These are phyloP conservation scores for Pyricularia sp. DNA, from an alignment of 2,329 filamentous ascomycete species.

Conservation along the genomic window DNA sequence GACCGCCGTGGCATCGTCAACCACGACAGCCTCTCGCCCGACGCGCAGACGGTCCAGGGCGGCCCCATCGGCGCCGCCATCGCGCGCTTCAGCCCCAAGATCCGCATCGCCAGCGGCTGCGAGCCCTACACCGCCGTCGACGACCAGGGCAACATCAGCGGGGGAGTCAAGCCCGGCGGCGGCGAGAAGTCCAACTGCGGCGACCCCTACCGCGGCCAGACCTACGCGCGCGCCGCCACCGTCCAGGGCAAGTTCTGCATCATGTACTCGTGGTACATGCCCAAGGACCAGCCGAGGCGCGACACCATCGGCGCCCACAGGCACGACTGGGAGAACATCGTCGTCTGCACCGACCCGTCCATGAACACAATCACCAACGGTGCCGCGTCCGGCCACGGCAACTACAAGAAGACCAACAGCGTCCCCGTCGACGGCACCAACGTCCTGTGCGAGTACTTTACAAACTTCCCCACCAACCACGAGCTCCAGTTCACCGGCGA, in stretches of 20 bases:
- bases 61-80: conserved; percentile 11
- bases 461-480: conserved; percentile 22
- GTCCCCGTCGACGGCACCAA: conserved; percentile 14
- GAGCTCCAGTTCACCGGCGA: conserved; percentile 24
- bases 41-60: conserved; percentile 14
- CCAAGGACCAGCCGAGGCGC: conserved; percentile 28
- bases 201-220: conserved; percentile 21
- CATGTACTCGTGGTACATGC: conserved; percentile 33
- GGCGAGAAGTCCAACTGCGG: conserved; percentile 19
- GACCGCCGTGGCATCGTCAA: background rate
- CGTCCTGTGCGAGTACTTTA: conserved; percentile 22
- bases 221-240: conserved; percentile 21
- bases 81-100: conserved; percentile 11
- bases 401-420: conserved; percentile 16
- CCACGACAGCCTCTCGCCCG: conserved; percentile 3
- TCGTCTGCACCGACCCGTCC: conserved; percentile 20
- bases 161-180: conserved; percentile 20
- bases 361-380: conserved; percentile 21
- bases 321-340: conserved; percentile 26
- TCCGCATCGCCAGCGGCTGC: conserved; percentile 17
- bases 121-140: conserved; percentile 15
- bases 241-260: conserved; percentile 19
- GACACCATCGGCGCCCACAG: conserved; percentile 23
- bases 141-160: conserved; percentile 15
- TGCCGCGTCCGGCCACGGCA: conserved; percentile 25